phyloP scores from a whole-genome alignment of 1,139 yeast genomes.

The Magnusiomyces paraingens region DNA sequence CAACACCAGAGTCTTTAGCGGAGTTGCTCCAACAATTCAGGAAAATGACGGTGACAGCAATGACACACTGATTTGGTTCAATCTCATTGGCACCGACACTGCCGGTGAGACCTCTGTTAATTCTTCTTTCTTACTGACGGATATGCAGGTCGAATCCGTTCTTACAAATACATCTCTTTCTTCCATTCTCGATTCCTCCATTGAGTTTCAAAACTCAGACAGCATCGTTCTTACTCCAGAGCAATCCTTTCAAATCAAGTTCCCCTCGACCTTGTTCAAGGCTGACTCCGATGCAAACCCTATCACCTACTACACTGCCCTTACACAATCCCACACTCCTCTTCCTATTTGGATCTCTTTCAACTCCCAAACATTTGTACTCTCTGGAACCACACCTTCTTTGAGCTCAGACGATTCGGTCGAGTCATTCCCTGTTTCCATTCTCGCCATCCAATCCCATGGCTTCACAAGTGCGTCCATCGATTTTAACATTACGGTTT shows the following conservation, averaged over 20 bases:
- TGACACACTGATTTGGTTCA: conserved; percentile 38
- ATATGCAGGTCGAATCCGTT: background rate
- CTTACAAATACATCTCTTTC: too few species aligned
- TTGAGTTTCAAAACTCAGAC: conserved; percentile 26
- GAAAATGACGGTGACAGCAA: background rate
- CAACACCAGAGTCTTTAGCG: conserved; percentile 53
- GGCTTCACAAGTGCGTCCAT: conserved; percentile 74
- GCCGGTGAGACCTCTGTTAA: conserved; percentile 39
- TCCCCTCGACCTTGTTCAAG: conserved; percentile 44
- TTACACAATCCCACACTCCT: conserved; percentile 73
- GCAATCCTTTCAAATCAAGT: conserved; percentile 53
- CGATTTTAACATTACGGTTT: conserved; percentile 66
- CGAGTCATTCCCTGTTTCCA: conserved; percentile 57
- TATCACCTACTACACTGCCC: conserved; percentile 75
- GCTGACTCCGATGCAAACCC: conserved; percentile 36
- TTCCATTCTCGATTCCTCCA: background rate
- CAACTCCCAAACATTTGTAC: conserved; percentile 48
- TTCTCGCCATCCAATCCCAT: conserved; percentile 71
- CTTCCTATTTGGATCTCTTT: conserved; percentile 85
- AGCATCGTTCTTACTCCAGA: conserved; percentile 74
- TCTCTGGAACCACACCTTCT: conserved; percentile 82
- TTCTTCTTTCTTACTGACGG: conserved; percentile 56
- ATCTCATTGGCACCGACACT: conserved; percentile 60
- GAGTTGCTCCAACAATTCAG: conserved; percentile 50
- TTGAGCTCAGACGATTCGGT: conserved; percentile 86